These are phyloP conservation scores for Calonectria hawksworthii DNA, from an alignment of 2,329 filamentous ascomycete genomes.

Conservation along the genomic window DNA sequence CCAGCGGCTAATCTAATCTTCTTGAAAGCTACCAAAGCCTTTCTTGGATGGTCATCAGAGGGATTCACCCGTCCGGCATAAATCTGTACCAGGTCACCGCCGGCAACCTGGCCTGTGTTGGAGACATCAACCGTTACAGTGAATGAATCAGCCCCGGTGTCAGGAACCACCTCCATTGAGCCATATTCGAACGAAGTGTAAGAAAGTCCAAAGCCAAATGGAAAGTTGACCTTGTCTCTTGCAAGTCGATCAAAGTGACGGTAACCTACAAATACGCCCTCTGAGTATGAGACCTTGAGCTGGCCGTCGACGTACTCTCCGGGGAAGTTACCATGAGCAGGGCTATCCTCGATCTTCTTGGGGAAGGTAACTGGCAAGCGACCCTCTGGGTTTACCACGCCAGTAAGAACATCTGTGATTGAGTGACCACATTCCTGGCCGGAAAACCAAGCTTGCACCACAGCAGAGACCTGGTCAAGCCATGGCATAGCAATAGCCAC, in stretches of 20 bases:
- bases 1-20: constrained; percentile 41
- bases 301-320: constrained; percentile 59
- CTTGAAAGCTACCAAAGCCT: constrained; percentile 43
- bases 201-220: constrained; percentile 30
- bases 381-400: constrained; percentile 73
- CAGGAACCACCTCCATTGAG: constrained; percentile 36
- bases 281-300: constrained; percentile 72
- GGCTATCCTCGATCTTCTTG: constrained; percentile 69
- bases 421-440: constrained; percentile 78
- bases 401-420: constrained; percentile 75
- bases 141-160: constrained; percentile 36
- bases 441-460: constrained; percentile 77
- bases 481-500: constrained; percentile 72
- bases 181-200: constrained; percentile 43
- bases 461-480: constrained; percentile 66
- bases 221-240: constrained; percentile 26
- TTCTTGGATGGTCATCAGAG: constrained; percentile 35
- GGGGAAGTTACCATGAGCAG: constrained; percentile 72
- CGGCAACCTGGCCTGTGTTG: constrained; percentile 67
- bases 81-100: constrained; percentile 68
- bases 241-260: constrained; percentile 71
- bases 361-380: constrained; percentile 76
- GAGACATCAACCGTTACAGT: constrained; percentile 61
- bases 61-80: constrained; percentile 53
- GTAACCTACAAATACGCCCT: constrained; percentile 78